A percentile compares a stretch with the other conserved stretches of the same genome.
These are phyloP conservation scores for Phyllosticta paracitricarpa DNA, from an alignment of 2,329 filamentous ascomycete genomes.

Conservation along the genomic window DNA sequence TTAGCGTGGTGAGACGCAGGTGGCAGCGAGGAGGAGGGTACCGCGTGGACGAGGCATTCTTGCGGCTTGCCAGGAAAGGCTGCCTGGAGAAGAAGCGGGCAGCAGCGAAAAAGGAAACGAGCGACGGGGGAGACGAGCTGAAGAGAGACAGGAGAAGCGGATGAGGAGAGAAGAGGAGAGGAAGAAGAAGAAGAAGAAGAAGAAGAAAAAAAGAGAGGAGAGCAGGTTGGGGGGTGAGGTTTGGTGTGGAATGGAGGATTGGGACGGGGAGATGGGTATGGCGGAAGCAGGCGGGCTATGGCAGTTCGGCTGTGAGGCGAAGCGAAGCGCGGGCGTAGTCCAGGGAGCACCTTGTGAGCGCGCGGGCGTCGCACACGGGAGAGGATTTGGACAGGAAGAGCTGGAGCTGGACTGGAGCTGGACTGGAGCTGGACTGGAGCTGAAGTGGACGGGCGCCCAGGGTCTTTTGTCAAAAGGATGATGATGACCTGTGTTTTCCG, in stretches of 20 bases:
- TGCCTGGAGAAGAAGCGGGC: neutral
- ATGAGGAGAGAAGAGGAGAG: neutral
- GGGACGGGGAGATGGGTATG: neutral
- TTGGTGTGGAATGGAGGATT: neutral
- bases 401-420: neutral
- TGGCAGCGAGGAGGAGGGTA: neutral
- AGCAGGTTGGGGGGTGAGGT: neutral
- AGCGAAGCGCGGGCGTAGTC: neutral
- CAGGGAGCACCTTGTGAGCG: neutral
- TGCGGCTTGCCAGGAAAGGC: neutral
- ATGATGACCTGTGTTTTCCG: neutral
- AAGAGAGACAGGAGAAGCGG: neutral
- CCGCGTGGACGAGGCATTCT: constrained; percentile 25
- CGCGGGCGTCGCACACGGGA: neutral
- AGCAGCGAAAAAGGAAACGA: neutral
- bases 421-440: neutral
- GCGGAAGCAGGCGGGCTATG: neutral
- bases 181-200: neutral
- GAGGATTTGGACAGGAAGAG: neutral
- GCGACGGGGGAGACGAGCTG: neutral
- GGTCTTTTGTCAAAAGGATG: neutral
- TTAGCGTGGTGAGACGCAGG: constrained; percentile 9
- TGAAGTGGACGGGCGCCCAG: neutral
- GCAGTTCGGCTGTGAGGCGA: neutral
- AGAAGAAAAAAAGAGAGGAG: neutral